Percentiles rank a stretch among this genome's conserved stretches.
These are phyloP conservation scores for Ustilago tritici DNA, from an alignment of 1,284 basidiomycete species.

Conservation along the genomic window DNA sequence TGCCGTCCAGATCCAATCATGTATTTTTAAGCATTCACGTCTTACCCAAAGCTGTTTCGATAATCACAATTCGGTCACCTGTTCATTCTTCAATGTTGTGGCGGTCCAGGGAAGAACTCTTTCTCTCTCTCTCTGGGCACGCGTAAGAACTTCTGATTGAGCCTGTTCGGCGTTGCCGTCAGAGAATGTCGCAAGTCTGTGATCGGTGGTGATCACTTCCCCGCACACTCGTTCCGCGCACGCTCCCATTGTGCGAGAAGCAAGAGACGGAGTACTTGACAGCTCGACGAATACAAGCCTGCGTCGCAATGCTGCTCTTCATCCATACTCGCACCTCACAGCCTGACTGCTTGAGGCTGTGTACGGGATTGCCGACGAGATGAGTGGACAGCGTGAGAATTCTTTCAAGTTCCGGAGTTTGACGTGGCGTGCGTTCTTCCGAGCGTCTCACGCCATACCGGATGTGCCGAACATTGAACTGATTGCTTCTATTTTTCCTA, in stretches of 20 bases:
- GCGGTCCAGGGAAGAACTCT: background rate
- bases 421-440: background rate
- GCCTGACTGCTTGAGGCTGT: background rate
- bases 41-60: background rate
- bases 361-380: slow-evolving; percentile 1
- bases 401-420: background rate
- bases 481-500: background rate
- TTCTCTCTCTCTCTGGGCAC: background rate
- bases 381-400: background rate
- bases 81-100: background rate
- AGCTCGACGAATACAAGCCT: background rate
- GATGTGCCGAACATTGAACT: background rate
- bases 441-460: background rate
- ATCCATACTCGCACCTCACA: background rate
- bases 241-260: no score
- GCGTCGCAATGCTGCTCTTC: background rate
- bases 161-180: background rate
- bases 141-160: slow-evolving; percentile 6
- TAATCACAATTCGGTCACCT: slow-evolving; percentile 22
- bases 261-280: background rate
- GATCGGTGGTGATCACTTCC: no score
- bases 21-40: slow-evolving; percentile 14
- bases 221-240: no score
- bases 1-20: background rate
- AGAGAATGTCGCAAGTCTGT: background rate